Evolutionary conservation across 805 yeast genomes (phyloP).

Genomic region (Grigorovia humatica): DNA sequence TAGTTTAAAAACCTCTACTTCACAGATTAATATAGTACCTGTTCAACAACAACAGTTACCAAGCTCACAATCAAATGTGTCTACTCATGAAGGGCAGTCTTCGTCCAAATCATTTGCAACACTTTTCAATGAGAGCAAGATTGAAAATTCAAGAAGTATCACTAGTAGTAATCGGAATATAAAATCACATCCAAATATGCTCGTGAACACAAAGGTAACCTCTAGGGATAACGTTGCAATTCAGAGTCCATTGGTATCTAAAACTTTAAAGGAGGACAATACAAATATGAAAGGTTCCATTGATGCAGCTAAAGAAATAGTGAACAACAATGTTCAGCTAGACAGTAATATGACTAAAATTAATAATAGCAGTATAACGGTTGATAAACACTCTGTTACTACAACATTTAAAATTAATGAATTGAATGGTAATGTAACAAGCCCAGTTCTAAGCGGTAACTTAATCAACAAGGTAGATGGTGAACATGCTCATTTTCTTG

Average conservation of each 20-base stretch:
- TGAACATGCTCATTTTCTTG: constrained; percentile 50
- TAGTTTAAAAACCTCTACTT: constrained; percentile 5
- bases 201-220: neutral
- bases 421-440: neutral
- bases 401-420: neutral
- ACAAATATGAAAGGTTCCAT: neutral
- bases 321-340: neutral
- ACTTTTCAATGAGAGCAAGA: neutral
- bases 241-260: neutral
- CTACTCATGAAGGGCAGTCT: neutral
- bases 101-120: neutral
- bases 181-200: neutral
- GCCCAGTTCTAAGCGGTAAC: neutral
- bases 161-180: neutral
- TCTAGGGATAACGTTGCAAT: neutral
- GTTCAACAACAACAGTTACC: neutral
- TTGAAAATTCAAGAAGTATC: neutral
- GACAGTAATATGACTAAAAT: neutral
- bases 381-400: neutral
- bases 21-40: constrained; percentile 2
- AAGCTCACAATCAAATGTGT: neutral
- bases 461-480: neutral
- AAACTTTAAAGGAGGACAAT: neutral
- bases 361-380: neutral
- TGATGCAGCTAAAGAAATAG: neutral